These are phyloP conservation scores for Lepidium campestre DNA, from an alignment of 441 rosid species.

Conservation along the genomic window DNA sequence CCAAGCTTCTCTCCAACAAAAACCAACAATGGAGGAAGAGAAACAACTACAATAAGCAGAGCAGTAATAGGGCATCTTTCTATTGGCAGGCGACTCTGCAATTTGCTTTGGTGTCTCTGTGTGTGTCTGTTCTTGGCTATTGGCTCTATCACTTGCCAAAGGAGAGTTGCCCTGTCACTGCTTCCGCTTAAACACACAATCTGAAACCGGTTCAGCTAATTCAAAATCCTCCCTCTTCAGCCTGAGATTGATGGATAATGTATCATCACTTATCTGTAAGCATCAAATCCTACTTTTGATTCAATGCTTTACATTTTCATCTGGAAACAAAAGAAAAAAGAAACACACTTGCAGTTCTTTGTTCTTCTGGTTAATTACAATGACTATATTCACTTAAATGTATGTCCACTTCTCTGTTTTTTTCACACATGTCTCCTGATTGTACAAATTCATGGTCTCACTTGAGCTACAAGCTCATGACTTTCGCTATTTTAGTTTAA, in stretches of 20 bases:
- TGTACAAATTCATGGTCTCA: neutral
- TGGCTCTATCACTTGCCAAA: constrained; percentile 28
- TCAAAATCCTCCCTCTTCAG: neutral
- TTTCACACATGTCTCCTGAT: neutral
- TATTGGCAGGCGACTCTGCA: constrained; percentile 24
- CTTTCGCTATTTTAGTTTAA: neutral
- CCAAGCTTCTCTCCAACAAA: neutral
- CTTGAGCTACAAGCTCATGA: neutral
- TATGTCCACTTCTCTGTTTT: too few relatives aligned
- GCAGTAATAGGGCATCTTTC: constrained; percentile 33
- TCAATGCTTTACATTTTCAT: neutral
- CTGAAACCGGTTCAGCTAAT: neutral
- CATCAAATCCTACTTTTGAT: neutral
- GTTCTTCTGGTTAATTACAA: neutral
- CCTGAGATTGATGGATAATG: neutral
- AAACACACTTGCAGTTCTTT: neutral
- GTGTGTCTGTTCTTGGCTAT: neutral
- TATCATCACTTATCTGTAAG: neutral
- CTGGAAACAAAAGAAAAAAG: neutral
- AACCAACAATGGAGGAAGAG: neutral
- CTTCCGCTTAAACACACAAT: constrained; percentile 24
- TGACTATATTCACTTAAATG: too few relatives aligned
- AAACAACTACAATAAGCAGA: constrained; percentile 15
- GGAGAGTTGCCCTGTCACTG: constrained; percentile 38
- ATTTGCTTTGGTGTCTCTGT: neutral